Conservation (phyloP, 2,329 filamentous ascomycete species). For the Hymenoscyphus occultus region DNA sequence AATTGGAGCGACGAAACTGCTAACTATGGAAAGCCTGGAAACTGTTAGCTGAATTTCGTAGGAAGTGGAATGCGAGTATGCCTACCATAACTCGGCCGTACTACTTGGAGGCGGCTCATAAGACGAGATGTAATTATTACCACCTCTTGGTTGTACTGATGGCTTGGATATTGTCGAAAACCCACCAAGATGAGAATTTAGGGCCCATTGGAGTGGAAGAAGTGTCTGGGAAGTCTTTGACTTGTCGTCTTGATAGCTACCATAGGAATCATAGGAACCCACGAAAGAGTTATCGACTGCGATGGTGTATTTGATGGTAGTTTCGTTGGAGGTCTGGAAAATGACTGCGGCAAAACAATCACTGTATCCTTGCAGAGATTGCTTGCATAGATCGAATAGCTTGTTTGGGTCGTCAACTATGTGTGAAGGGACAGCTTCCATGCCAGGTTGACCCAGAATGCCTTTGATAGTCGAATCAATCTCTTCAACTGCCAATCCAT, state of each 20-base stretch:
- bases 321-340: constrained; percentile 28
- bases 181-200: constrained; percentile 26
- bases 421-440: constrained; percentile 17
- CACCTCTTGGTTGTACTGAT: constrained; percentile 23
- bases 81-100: constrained; percentile 11
- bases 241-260: constrained; percentile 19
- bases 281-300: constrained; percentile 21
- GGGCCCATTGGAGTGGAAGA: constrained; percentile 28
- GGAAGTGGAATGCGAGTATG: background rate
- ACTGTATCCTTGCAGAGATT: constrained; percentile 23
- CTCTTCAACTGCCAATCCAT: constrained; percentile 22
- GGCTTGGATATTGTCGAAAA: constrained; percentile 22
- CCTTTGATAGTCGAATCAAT: constrained; percentile 25
- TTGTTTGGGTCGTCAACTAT: constrained; percentile 22
- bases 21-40: constrained; percentile 23
- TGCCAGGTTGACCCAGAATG: constrained; percentile 20
- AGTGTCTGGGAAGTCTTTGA: constrained; percentile 15
- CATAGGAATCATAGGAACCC: background rate
- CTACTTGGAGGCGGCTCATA: constrained; percentile 1
- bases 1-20: constrained; percentile 23
- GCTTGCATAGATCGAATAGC: constrained; percentile 28
- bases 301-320: constrained; percentile 28
- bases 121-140: constrained; percentile 15
- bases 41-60: background rate
- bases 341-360: constrained; percentile 30